These are phyloP conservation scores for Coniferiporia weirii DNA, from an alignment of 1,284 basidiomycete genomes.

Conservation along the genomic window DNA sequence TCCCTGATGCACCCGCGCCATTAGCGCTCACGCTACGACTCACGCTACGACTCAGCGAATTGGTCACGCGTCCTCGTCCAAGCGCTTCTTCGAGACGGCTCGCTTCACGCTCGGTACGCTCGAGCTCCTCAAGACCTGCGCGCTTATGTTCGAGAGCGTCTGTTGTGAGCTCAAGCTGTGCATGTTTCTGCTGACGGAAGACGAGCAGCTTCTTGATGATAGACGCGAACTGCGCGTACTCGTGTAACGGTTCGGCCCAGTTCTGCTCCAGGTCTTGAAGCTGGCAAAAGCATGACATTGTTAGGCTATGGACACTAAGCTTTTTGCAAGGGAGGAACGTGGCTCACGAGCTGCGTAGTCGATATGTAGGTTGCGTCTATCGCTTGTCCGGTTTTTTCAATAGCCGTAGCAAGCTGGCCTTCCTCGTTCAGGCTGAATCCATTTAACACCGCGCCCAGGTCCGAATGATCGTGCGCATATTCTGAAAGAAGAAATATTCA, in stretches of 20 bases:
- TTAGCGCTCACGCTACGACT: conserved; percentile 4
- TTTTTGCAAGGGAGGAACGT: conserved; percentile 30
- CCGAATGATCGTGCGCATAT: conserved; percentile 85
- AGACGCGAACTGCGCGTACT: conserved; percentile 91
- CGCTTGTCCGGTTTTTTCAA: conserved; percentile 94
- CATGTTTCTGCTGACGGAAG: conserved; percentile 97
- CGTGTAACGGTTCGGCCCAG: conserved; percentile 94
- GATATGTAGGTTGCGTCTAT: conserved; percentile 92
- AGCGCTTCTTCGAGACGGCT: conserved; percentile 86
- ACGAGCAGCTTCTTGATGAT: conserved; percentile 93
- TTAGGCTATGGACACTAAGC: background rate
- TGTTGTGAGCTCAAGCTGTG: conserved; percentile 96
- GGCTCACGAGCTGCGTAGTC: conserved; percentile 73
- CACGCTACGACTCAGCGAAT: conserved; percentile 22
- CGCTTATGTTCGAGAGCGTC: conserved; percentile 86
- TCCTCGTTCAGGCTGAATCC: conserved; percentile 90
- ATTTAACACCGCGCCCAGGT: conserved; percentile 93
- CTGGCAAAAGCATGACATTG: conserved; percentile 35
- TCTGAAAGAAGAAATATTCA: conserved; percentile 41
- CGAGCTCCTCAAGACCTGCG: conserved; percentile 84
- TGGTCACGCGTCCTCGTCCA: conserved; percentile 42
- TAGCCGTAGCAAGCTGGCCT: conserved; percentile 66
- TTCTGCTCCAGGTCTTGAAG: conserved; percentile 87
- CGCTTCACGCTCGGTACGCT: conserved; percentile 90
- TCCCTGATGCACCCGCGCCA: background rate